phyloP scores from a whole-genome alignment of 179 eudicot species.

The Corrigiola litoralis region DNA sequence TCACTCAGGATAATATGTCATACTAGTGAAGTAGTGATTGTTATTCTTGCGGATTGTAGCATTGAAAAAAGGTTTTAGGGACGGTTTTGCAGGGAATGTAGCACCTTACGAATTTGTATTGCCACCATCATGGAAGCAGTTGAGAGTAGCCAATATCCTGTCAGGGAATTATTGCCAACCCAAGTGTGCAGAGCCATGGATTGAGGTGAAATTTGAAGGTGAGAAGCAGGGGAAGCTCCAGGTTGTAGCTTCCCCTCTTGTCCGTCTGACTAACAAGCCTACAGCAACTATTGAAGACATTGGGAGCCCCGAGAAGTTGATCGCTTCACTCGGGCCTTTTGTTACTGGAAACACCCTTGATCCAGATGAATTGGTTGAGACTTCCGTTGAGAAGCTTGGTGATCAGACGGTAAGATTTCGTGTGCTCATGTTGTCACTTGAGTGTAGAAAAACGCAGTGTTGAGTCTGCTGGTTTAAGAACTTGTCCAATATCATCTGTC shows the following conservation, averaged over 20 bases:
- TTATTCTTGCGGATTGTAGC: neutral
- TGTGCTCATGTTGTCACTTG: neutral
- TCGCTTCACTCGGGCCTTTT: slow-evolving; percentile 92
- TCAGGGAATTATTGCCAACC: slow-evolving; percentile 97
- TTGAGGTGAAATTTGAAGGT: slow-evolving; percentile 89
- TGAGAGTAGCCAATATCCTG: slow-evolving; percentile 80
- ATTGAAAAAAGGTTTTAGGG: slow-evolving; percentile 32
- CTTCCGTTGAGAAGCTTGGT: slow-evolving; percentile 66
- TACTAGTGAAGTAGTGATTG: neutral
- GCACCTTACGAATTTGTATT: slow-evolving; percentile 85
- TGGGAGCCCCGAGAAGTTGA: slow-evolving; percentile 86
- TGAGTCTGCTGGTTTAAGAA: neutral
- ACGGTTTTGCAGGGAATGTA: slow-evolving; percentile 77
- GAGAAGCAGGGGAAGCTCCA: slow-evolving; percentile 89
- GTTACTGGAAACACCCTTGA: slow-evolving; percentile 86
- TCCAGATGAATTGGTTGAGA: slow-evolving; percentile 73
- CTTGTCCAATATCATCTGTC: no score
- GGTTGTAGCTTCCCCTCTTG: slow-evolving; percentile 89
- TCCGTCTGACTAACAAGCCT: slow-evolving; percentile 93
- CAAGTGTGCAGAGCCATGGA: slow-evolving; percentile 99
- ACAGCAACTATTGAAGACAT: slow-evolving; percentile 87
- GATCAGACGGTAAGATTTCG: slow-evolving; percentile 65
- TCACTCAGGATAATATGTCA: neutral
- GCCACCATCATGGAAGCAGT: slow-evolving; percentile 96
- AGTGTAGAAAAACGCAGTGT: no score